Base-by-base conservation (phyloP, 2,329 filamentous ascomycete species). In the Cucurbitaria berberidis region DNA sequence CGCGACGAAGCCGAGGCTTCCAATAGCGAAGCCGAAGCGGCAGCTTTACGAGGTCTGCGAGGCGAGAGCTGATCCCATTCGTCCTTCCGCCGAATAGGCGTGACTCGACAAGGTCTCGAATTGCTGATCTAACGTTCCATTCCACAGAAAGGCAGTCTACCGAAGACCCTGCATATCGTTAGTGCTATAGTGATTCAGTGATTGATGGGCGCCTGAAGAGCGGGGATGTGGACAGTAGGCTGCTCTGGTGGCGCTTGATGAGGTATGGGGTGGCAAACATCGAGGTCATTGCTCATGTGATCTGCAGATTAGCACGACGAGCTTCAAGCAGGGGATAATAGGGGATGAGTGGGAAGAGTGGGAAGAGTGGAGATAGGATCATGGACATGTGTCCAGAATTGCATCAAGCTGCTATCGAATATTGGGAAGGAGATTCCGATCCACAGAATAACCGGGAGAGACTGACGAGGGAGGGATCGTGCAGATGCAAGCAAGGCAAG, bases 221-320 rank as follows among this genome's bases (percentile, higher is more conserved):
- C 18, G 27, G 27, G 41, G 27, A 8, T 15, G 8, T 32, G 34
- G 26, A 44, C 41, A 18, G 36, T 15, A 22, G 24, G 21, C 19
- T 24, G 24, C 18, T 18, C 15, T 15, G 40, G 24, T 26, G 24
- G 22, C 24, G 15, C 8, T 10, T 7, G n/a, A 21, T 19, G 18
- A 39, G 35, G 21, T 19, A 13, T 39, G 53, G 32, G 40, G 55
- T 48, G 45, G 44, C 40, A 29, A 51, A 16, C 26, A 16, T 15
- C 24, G 30, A 45, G 29, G 9, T 48, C 40, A 48, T 48, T 30
- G 39, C 35, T 36, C 22, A 40, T 51, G 50, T 22, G 60, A 62
- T 63, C 58, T 55, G 46, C 54, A 53, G 48, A 49, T 55, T 62
- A 49, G 32, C 54, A 62, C 50, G 51, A 53, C 45, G 55, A 43